phyloP scores from a whole-genome alignment of 129 eudicot species.

The Logfia minima region DNA sequence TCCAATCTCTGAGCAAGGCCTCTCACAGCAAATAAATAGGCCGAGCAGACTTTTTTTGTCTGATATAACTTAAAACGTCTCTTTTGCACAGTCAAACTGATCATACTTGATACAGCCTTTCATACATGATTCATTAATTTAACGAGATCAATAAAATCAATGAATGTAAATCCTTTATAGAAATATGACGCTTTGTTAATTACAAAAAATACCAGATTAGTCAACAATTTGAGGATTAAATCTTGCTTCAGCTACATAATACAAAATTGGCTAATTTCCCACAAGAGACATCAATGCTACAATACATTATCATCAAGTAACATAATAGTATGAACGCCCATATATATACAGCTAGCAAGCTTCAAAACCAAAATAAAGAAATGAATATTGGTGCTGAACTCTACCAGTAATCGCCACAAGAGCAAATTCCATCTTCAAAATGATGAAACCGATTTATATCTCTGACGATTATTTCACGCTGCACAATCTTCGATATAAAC shows the following conservation, averaged over 20 bases:
- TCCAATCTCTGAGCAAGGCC: conserved; percentile 51
- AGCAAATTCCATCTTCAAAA: conserved; percentile 63
- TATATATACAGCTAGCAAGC: neutral
- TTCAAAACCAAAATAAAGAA: conserved; percentile 1
- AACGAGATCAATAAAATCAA: neutral
- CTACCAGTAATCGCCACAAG: conserved; percentile 87
- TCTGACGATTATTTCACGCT: conserved; percentile 66
- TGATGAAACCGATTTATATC: conserved; percentile 87
- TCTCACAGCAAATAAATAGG: too few species aligned
- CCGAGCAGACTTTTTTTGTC: too few species aligned
- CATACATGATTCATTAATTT: neutral
- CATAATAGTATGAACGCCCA: conserved; percentile 5
- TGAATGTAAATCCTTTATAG: neutral
- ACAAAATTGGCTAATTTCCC: neutral
- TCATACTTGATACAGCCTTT: neutral
- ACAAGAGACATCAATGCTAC: conserved; percentile 10
- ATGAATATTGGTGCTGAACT: conserved; percentile 1
- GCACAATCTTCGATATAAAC: conserved; percentile 55
- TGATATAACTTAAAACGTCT: neutral
- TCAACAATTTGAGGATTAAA: neutral
- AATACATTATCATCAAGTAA: conserved; percentile 11
- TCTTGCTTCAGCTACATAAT: neutral
- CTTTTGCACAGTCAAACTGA: neutral
- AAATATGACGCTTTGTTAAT: neutral
- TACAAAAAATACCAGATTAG: neutral